Evolutionary conservation across 345 rosid species (phyloP).

Genomic region (Salix viminalis): DNA sequence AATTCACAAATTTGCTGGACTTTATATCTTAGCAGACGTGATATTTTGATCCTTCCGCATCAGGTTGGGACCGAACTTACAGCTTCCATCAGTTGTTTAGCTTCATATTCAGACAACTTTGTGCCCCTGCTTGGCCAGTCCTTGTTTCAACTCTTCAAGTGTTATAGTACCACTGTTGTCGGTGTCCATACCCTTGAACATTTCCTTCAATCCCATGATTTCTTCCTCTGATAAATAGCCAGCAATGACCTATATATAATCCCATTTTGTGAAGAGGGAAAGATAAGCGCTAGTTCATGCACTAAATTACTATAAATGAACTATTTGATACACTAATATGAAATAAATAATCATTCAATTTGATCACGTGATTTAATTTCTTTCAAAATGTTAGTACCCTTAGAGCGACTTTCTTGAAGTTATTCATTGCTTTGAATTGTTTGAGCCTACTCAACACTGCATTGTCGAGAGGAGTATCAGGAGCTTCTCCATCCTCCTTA

Average conservation of each 20-base stretch:
- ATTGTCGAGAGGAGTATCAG: conserved; percentile 76
- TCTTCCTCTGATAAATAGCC: conserved; percentile 97
- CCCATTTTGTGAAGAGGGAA: neutral
- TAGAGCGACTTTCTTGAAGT: conserved; percentile 74
- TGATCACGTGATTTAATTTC: neutral
- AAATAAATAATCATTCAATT: no score
- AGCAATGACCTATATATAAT: conserved; percentile 62
- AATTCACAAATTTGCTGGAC: neutral
- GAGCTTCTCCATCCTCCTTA: conserved; percentile 80
- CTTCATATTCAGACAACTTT: conserved; percentile 77
- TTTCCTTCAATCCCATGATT: conserved; percentile 93
- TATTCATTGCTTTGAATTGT: conserved; percentile 73
- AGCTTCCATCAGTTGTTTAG: conserved; percentile 86
- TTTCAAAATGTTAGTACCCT: conserved; percentile 31
- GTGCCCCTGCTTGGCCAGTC: conserved; percentile 95
- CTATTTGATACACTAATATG: no score
- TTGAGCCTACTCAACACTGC: conserved; percentile 69
- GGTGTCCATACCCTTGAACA: conserved; percentile 84
- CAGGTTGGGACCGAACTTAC: conserved; percentile 38
- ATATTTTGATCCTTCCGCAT: neutral
- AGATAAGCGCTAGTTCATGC: neutral
- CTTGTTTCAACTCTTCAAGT: conserved; percentile 83
- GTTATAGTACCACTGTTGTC: conserved; percentile 92
- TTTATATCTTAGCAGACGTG: neutral
- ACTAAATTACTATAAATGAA: neutral